Base-by-base conservation (phyloP, 177 flowering plant genomes). In the Vitis hybrid region DNA sequence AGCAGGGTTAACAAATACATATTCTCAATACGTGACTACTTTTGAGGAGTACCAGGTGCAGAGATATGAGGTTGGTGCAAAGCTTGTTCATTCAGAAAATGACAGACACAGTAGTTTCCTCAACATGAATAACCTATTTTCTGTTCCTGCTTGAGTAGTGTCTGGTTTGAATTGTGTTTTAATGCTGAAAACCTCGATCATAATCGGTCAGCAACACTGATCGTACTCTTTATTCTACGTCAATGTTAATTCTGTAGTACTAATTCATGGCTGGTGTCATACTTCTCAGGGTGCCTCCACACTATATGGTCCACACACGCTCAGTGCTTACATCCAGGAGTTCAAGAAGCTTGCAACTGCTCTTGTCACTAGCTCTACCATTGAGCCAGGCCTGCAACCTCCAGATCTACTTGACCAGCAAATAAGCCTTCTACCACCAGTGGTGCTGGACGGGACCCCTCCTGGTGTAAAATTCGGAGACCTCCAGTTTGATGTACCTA, bases 21-120 rank as follows among this genome's bases (percentile, higher is more conserved):
- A 95, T 75, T 93, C 99, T 8, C 99, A 95, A 75, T 95, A 95
- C 70, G 87, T 95, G 66, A 88, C 98, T 64, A 95, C 99, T 61
- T 82, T 82, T 73, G 99, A 93, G 83, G 99, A 95, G 82, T 95
- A 95, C 74, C 68, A 91, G 75, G 79, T 91, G 56, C 99, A 95
- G 74, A 77, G 99, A 87, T 95, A 95, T 59, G 99, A 96, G 97
- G 99, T 95, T 18, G 64, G 88, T 88, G 60, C 27, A n/a, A 27
- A 51, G 11, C 46, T 48, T 54, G 0, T 40, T 40, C 8, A 1
- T 40, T 40, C 8, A 40, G 46, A 40, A 40, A 40, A 40, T 40
- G 46, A 7, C 46, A 6, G 8, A 6, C 46, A 40, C 8, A 40
- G 6, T 5, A 40, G 8, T 6, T 5, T 40, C 1, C 1, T 40